phyloP scores from a whole-genome alignment of 352 stramenopile species.

The Globisporangium nodosum region DNA sequence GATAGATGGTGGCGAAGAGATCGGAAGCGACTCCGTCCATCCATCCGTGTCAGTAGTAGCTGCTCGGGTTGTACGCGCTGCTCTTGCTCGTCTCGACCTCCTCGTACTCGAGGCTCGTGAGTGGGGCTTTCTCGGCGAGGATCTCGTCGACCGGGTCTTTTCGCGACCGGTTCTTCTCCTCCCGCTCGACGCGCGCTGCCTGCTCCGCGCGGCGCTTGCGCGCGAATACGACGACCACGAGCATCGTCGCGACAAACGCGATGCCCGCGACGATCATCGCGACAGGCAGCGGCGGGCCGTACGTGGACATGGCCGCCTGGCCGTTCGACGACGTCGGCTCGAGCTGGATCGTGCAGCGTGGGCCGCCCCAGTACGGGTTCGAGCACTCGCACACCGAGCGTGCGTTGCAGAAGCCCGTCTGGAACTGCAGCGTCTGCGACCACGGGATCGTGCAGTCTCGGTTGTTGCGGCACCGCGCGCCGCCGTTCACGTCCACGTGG shows the following conservation, averaged over 20 bases:
- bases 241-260: conserved; percentile 28
- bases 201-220: conserved; percentile 27
- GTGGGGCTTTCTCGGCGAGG: conserved; percentile 19
- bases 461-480: conserved; percentile 42
- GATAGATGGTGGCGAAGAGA: neutral
- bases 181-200: conserved; percentile 21
- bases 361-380: conserved; percentile 54
- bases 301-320: conserved; percentile 11
- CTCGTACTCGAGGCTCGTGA: conserved; percentile 18
- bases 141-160: conserved; percentile 23
- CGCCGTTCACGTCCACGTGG: conserved; percentile 43
- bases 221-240: conserved; percentile 37
- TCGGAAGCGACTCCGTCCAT: neutral
- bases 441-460: conserved; percentile 56
- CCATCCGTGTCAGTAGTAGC: conserved; percentile 11
- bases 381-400: conserved; percentile 44
- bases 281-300: conserved; percentile 25
- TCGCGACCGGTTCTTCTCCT: conserved; percentile 33
- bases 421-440: conserved; percentile 32
- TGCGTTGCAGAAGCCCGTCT: conserved; percentile 48
- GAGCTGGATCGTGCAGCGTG: conserved; percentile 56
- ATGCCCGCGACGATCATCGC: conserved; percentile 20
- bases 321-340: conserved; percentile 9
- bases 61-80: conserved; percentile 22
- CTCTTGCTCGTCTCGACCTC: conserved; percentile 23